Conservation (phyloP, 441 rosid species). For the Pelargonium fulgidum region DNA sequence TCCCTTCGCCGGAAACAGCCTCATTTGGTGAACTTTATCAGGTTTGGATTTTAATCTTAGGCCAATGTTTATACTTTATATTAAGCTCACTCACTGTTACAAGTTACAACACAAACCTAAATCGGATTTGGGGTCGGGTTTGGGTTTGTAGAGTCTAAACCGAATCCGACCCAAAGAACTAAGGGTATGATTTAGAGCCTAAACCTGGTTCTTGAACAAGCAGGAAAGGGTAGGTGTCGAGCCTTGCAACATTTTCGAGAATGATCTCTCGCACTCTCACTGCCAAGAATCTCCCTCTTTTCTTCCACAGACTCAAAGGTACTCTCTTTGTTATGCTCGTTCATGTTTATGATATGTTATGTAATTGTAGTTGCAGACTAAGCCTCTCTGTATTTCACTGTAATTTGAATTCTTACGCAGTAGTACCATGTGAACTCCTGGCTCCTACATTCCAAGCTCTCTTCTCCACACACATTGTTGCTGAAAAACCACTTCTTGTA, state of each 20-base stretch:
- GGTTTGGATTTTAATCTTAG: too few relatives aligned
- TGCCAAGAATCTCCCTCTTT: conserved; percentile 21
- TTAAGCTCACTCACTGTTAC: too few relatives aligned
- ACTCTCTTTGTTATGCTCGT: background rate
- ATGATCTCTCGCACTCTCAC: conserved; percentile 26
- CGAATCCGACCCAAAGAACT: too few relatives aligned
- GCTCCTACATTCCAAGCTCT: conserved; percentile 34
- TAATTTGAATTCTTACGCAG: conserved; percentile 24
- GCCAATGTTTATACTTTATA: too few relatives aligned
- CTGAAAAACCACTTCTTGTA: conserved; percentile 73
- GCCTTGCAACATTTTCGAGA: background rate
- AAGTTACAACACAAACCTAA: too few relatives aligned
- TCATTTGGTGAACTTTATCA: too few relatives aligned
- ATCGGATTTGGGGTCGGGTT: too few relatives aligned
- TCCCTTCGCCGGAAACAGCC: too few relatives aligned
- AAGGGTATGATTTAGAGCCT: background rate
- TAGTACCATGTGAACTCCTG: conserved; percentile 26
- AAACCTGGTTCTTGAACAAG: background rate
- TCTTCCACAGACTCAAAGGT: conserved; percentile 30
- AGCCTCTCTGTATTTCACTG: background rate
- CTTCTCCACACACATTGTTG: conserved; percentile 65
- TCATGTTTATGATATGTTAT: background rate
- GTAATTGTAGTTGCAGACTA: background rate
- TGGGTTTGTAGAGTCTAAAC: too few relatives aligned
- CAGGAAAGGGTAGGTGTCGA: background rate